Evolutionary conservation across 225 moss, liverwort and hornwort species (phyloP).

Genomic region (Physcomitrellopsis africana): DNA sequence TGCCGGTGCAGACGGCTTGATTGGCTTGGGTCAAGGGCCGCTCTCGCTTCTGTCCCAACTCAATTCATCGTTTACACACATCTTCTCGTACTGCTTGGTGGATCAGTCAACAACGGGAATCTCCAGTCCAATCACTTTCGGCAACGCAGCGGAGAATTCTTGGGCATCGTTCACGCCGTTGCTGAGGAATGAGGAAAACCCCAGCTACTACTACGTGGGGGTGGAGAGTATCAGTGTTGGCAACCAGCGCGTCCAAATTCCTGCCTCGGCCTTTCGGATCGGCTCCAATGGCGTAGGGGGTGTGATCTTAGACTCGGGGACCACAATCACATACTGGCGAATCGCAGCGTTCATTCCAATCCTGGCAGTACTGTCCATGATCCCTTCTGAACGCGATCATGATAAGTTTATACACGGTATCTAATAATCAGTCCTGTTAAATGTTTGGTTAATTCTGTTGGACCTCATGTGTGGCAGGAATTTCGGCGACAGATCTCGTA

Average conservation of each 20-base stretch:
- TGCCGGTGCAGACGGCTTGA: constrained; percentile 36
- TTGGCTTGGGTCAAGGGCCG: constrained; percentile 50
- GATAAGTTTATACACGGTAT: too few species aligned
- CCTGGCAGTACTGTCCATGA: constrained; percentile 10
- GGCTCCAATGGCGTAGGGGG: constrained; percentile 41
- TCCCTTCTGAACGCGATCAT: too few species aligned
- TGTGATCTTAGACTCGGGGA: constrained; percentile 53
- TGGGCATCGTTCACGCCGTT: constrained; percentile 41
- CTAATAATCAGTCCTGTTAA: too few species aligned
- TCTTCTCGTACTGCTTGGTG: constrained; percentile 57
- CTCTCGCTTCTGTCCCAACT: constrained; percentile 51
- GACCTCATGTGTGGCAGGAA: constrained; percentile 24
- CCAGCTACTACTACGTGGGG: constrained; percentile 43
- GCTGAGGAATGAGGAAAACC: constrained; percentile 28
- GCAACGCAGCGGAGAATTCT: constrained; percentile 28
- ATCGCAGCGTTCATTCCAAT: constrained; percentile 26
- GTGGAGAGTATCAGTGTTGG: constrained; percentile 42
- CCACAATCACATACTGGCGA: constrained; percentile 49
- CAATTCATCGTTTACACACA: constrained; percentile 28
- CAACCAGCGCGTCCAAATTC: constrained; percentile 17
- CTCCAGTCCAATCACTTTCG: constrained; percentile 48
- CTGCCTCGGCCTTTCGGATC: constrained; percentile 34
- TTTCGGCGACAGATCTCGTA: constrained; percentile 38
- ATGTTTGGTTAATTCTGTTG: constrained; percentile 9
- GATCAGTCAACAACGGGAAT: neutral